Conservation (phyloP, 1,139 yeast genomes). For the Yamadazyma pseudoaaseri region DNA sequence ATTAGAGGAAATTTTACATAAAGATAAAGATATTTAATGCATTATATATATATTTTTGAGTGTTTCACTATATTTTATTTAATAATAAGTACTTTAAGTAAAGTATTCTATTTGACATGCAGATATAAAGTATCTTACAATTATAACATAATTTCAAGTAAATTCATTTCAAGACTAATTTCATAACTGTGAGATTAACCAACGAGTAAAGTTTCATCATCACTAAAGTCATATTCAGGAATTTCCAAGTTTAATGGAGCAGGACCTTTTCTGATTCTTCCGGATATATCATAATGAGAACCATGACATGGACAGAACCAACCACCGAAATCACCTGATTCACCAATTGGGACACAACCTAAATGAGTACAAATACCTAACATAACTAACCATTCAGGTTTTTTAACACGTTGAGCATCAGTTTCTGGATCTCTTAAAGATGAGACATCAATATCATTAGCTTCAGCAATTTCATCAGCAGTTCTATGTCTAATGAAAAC, state of each 20-base stretch:
- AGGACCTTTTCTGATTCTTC: constrained; percentile 99
- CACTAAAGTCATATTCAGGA: constrained; percentile 84
- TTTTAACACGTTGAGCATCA: constrained; percentile 91
- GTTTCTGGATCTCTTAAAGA: constrained; percentile 90
- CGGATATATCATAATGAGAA: constrained; percentile 99
- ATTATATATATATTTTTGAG: constrained; percentile 3
- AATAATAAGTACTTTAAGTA: no score
- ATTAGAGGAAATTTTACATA: constrained; percentile 17
- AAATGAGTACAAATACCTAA: constrained; percentile 99
- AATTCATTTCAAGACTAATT: no score
- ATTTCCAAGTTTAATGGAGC: constrained; percentile 99
- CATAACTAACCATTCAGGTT: constrained; percentile 99
- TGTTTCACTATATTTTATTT: no score
- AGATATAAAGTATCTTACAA: neutral
- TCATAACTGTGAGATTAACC: no score
- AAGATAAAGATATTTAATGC: constrained; percentile 10
- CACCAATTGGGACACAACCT: constrained; percentile 99
- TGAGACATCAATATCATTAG: constrained; percentile 73
- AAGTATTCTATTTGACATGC: constrained; percentile 3
- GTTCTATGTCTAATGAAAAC: constrained; percentile 99
- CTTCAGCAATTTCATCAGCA: constrained; percentile 88
- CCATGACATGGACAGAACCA: constrained; percentile 99
- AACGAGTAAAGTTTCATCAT: constrained; percentile 75
- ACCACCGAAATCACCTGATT: constrained; percentile 99
- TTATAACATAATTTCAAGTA: neutral